Evolutionary conservation across 345 rosid species (phyloP), one percentile per base, ranked within the genome.

Genomic region (Aethionema arabicum): DNA sequence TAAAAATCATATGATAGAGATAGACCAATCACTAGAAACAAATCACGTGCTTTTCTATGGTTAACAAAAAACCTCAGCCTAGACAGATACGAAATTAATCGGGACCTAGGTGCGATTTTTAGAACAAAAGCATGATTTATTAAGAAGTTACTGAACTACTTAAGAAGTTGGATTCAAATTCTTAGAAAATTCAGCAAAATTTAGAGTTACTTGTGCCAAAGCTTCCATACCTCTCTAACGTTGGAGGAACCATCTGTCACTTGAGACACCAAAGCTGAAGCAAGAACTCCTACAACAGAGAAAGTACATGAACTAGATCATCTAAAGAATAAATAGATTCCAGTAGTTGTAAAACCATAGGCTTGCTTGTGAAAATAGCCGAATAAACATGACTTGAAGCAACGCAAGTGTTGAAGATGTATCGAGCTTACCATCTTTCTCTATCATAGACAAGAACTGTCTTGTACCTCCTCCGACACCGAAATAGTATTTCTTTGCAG

Each of bases 391-490:
- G 27, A 21, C 27, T 21, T 1, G 42, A 52, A 5, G 2, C 43
- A 30, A 36, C 15, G 13, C 10, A 47, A 55, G 33, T 13, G 33
- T 12, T 39, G 11, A 11, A 55, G 33, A 27, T 44, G 47, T 32
- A 65, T 27, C 33, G 21, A 10, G 14, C 77, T 79, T 69, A 93
- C 99, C 92, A 48, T 87, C 88, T 72, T 85, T 83, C 63, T 84
- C 91, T 49, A 89, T 75, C 78, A 87, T 72, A 45, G 92, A 81
- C 31, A 93, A 72, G 72, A 93, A 93, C 61, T 78, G 89, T 37
- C 88, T 68, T 9, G 99, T 84, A 70, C 97, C 99, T 13, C 96
- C 99, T 16, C 99, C 97, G 41, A 93, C 99, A 14, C 99, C 99
- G 41, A 90, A 90, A 77, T 93, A 89, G 65, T 90, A 78, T 68